Conservation (phyloP, 805 yeast genomes). For the Saccharomycopsis sp. region DNA sequence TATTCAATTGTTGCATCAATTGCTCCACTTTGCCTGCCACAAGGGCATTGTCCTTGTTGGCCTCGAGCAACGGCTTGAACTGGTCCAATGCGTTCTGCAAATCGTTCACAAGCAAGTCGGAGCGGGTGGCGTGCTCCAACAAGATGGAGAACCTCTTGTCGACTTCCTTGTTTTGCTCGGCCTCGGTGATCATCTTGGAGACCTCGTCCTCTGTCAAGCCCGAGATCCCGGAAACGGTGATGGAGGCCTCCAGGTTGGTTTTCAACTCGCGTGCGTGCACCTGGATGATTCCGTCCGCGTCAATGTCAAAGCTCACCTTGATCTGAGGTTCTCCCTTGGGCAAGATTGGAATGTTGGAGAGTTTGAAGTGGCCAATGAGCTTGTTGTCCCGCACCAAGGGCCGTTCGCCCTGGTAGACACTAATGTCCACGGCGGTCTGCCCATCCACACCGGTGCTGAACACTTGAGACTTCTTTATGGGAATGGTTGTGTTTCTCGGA, state of each 20-base stretch:
- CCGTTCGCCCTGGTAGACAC: constrained; percentile 77
- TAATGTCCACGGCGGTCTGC: constrained; percentile 74
- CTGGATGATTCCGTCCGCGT: constrained; percentile 76
- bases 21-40: constrained; percentile 42
- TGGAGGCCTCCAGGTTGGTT: constrained; percentile 67
- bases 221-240: constrained; percentile 61
- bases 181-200: constrained; percentile 53
- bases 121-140: constrained; percentile 66
- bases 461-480: constrained; percentile 62
- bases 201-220: constrained; percentile 66
- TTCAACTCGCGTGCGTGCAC: constrained; percentile 76
- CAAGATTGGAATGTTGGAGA: constrained; percentile 63
- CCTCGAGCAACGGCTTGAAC: constrained; percentile 50
- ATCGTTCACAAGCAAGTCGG: constrained; percentile 74
- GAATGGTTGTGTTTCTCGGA: constrained; percentile 70
- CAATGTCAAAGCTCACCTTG: constrained; percentile 67
- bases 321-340: constrained; percentile 79
- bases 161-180: constrained; percentile 48
- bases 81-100: constrained; percentile 79
- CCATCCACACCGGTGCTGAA: constrained; percentile 80
- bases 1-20: constrained; percentile 21
- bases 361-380: constrained; percentile 63
- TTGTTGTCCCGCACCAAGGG: constrained; percentile 71
- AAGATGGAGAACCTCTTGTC: constrained; percentile 54
- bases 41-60: constrained; percentile 52